Evolutionary conservation across 2,329 filamentous ascomycete genomes (phyloP), one percentile per base, ranked within the genome.

Genomic region (Myriosclerotinia scirpicola): DNA sequence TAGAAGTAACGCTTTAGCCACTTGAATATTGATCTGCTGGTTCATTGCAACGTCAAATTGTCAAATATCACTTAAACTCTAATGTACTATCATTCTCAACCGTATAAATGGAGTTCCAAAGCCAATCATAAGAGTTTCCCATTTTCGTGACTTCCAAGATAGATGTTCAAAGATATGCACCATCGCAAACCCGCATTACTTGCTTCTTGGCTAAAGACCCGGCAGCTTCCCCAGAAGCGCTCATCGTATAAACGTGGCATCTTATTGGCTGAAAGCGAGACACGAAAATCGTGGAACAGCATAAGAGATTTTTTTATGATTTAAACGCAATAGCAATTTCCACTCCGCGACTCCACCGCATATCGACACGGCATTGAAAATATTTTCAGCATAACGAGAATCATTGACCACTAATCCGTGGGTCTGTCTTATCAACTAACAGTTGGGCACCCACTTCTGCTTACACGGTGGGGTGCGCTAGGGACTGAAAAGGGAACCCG

Each of bases 341-440:
- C n/a, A 50, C 56, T 60, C 56, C 56, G 42, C 20, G 15, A 48
- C 56, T 60, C 42, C 56, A 38, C 12, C 36, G 6, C 30, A 34
- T 34, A 60, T 22, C 7, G n/a, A 48, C 30, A 5, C 26, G 11
- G 20, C 30, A 36, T 48, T 36, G 9, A n/a, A 26, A 9, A 36
- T n/a, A 48, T n/a, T 2, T 22, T 59, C 17, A 26, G 26, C 40
- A 34, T 5, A 46, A 44, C 5, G 8, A 44, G 11, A 6, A 44
- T 44, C 40, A 44, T 17, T 5, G n/a, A 17, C 30, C 56, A 59
- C 38, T 58, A 30, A 44, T 34, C 22, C 14, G 0, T 30, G 12
- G 5, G 14, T 12, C 12, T n/a, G 17, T 22, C 56, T 48, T 59
- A 48, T 59, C 56, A 15, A 48, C 26, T 11, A 48, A 59, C 56